Conservation (phyloP, 140 eudicot species). For the Cichorium intybus region DNA sequence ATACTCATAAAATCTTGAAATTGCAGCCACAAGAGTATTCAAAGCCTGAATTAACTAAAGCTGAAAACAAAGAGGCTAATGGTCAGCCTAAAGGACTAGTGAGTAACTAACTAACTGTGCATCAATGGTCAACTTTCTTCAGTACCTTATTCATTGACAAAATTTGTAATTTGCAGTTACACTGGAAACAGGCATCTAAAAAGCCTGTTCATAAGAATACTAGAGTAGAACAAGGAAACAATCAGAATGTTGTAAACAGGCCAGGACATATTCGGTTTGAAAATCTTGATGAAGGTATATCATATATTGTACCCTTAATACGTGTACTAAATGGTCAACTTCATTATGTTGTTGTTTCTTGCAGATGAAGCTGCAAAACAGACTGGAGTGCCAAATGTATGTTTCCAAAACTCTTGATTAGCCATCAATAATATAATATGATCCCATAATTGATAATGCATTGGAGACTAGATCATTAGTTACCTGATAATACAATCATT, state of each 20-base stretch:
- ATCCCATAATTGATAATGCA: too few relatives aligned
- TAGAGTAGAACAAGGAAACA: background rate
- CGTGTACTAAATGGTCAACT: too few relatives aligned
- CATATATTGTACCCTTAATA: background rate
- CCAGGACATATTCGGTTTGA: constrained; percentile 84
- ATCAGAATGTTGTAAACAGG: constrained; percentile 39
- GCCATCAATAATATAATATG: background rate
- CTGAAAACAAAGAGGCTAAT: constrained; percentile 39
- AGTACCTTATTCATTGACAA: constrained; percentile 2
- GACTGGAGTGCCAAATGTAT: constrained; percentile 46
- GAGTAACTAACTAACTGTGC: constrained; percentile 29
- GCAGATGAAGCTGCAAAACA: constrained; percentile 49
- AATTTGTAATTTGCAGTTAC: constrained; percentile 39
- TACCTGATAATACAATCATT: background rate
- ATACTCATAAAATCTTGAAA: constrained; percentile 12
- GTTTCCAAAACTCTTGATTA: constrained; percentile 8
- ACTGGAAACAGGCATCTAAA: constrained; percentile 55
- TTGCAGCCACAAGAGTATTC: constrained; percentile 37
- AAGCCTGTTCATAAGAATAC: constrained; percentile 9
- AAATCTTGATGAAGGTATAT: constrained; percentile 57
- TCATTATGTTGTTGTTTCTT: constrained; percentile 26
- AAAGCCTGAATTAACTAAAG: constrained; percentile 42
- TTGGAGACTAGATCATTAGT: background rate
- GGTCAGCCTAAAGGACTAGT: constrained; percentile 50
- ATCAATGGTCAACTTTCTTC: constrained; percentile 14